A percentile compares a stretch with the other conserved stretches of the same genome.
Evolutionary conservation across 225 moss, liverwort and hornwort species (phyloP).

Genomic region (Sphagnum contortum): DNA sequence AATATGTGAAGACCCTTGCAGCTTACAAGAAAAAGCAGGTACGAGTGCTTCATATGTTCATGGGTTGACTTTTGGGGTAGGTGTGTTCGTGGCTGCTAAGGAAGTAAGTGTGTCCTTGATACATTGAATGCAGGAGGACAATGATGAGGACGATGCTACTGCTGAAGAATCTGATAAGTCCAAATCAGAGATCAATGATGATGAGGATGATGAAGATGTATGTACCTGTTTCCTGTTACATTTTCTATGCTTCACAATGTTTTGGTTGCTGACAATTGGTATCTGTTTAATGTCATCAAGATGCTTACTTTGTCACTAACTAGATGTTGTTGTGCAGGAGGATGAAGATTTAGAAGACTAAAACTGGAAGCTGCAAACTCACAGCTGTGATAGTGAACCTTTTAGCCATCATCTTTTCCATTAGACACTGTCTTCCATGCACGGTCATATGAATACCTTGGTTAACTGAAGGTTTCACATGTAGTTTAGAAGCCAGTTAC

Average conservation of each 20-base stretch:
- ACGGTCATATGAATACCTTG: constrained; percentile 24
- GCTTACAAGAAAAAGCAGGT: constrained; percentile 98
- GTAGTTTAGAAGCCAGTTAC: constrained; percentile 8
- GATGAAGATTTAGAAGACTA: constrained; percentile 78
- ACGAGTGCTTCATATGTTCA: not conserved
- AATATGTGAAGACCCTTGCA: constrained; percentile 73
- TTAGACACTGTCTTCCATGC: constrained; percentile 2
- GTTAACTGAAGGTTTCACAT: constrained; percentile 15
- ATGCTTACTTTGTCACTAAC: no score
- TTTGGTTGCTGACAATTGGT: constrained; percentile 47
- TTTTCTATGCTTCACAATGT: not conserved
- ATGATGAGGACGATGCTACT: constrained; percentile 60
- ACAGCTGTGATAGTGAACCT: constrained; percentile 4
- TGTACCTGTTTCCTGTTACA: not conserved
- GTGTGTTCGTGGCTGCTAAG: no score
- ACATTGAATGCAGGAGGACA: constrained; percentile 50
- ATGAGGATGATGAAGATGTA: constrained; percentile 76
- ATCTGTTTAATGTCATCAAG: not conserved
- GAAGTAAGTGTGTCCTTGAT: no score
- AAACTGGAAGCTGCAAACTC: not conserved
- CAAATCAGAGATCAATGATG: constrained; percentile 96
- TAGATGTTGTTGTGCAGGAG: constrained; percentile 25
- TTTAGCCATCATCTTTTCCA: constrained; percentile 17
- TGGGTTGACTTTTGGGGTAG: no score
- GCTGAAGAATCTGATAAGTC: constrained; percentile 96